Evolutionary conservation across 176 grass and related monocot species (phyloP).

Genomic region (Ensete glaucum): DNA sequence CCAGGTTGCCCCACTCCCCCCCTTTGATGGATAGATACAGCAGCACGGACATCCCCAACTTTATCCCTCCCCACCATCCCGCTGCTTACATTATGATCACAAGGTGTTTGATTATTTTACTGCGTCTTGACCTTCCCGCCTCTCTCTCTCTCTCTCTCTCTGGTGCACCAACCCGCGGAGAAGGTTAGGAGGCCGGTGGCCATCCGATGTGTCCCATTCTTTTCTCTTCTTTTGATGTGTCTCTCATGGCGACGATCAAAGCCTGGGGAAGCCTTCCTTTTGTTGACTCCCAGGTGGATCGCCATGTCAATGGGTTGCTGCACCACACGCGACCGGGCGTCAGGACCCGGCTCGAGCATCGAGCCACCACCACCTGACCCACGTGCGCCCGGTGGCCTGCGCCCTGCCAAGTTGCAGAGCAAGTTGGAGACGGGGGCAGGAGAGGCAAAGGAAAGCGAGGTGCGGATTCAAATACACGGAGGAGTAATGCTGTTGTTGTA

Average conservation of each 20-base stretch:
- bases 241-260: not conserved
- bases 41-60: not conserved
- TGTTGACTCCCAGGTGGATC: not conserved
- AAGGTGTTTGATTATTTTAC: not conserved
- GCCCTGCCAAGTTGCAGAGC: not conserved
- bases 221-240: not conserved
- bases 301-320: not conserved
- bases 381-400: not conserved
- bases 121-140: no score
- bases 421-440: not conserved
- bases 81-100: not conserved
- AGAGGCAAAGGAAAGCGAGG: not conserved
- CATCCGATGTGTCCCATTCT: not conserved
- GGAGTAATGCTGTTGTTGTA: not conserved
- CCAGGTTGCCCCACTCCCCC: slow-evolving; percentile 15
- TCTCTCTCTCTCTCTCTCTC: not conserved
- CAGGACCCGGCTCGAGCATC: not conserved
- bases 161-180: slow-evolving; percentile 5
- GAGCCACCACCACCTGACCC: slow-evolving; percentile 10
- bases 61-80: not conserved
- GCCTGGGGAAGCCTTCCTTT: not conserved
- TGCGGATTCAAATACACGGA: not conserved
- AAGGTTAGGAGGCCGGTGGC: not conserved
- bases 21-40: not conserved
- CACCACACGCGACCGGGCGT: not conserved